Base-by-base conservation (phyloP, 1,284 basidiomycete species). In the Pseudozyma flocculosa region DNA sequence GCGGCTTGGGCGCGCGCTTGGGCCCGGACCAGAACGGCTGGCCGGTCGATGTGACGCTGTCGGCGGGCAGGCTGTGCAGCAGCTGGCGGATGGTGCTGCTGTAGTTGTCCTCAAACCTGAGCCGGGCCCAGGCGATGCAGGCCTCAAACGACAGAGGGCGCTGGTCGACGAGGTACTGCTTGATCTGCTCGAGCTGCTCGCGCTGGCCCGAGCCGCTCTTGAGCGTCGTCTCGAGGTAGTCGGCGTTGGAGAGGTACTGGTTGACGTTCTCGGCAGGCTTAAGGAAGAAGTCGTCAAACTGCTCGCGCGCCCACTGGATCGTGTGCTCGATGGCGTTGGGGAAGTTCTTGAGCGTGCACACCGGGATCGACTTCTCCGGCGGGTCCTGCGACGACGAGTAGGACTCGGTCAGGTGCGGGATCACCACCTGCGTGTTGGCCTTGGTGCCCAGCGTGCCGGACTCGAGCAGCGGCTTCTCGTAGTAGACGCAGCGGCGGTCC, bases 271-370 rank as follows among this genome's bases (percentile, higher is more conserved):
- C 89, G 23, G 88, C 85, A 1, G 95, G 96, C 80, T 93, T 93
- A 73, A 95, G 88, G 75, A 97, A 99, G 46, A 91, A 82, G 54
- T 86, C 87, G 75, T 97, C 90, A 78, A 99, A 97, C 64, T 91
- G 88, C 75, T 88, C 87, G 63, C 92, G 87, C 65, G 90, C 88
- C 95, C 95, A 99, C 59, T 76, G 75, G 65, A 99, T 98, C n/a
- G 94, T 97, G 81, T 99, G 95, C 71, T 92, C 88, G 70, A 99
- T 99, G 32, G 89, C 88, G 78, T 99, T 96, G 26, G 95, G 95
- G 85, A 99, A 99, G 81, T 92, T 97, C 82, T 97, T 98, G 76
- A 99, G 89, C 10, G 95, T 99, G 81, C 96, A 99, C 38, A 91
- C 91, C 11, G 96, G 91, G 15, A 93, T 88, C 76, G 94, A 90